phyloP scores from a whole-genome alignment of 2,329 filamentous ascomycete species.

The Calonectria crousiana region DNA sequence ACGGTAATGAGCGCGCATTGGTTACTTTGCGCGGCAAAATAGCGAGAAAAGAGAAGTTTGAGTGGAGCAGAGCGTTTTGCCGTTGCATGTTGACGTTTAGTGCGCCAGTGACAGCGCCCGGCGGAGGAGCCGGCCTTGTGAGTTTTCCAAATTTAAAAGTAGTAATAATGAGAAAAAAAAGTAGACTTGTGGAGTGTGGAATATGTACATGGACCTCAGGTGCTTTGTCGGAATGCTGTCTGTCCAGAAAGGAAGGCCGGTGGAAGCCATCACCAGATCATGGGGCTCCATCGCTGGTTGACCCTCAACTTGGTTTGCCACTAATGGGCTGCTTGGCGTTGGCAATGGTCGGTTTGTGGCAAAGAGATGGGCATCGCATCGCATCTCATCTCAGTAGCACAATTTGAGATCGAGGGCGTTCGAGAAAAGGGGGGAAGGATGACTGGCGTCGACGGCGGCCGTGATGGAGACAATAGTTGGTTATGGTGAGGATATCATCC shows the following conservation, averaged over 20 bases:
- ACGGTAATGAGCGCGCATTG: background rate
- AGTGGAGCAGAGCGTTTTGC: conserved; percentile 17
- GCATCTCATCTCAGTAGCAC: conserved; percentile 23
- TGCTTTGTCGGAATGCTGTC: conserved; percentile 22
- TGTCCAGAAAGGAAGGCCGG: conserved; percentile 29
- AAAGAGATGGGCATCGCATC: conserved; percentile 21
- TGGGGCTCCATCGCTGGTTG: conserved; percentile 19
- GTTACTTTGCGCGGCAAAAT: background rate
- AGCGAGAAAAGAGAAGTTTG: background rate
- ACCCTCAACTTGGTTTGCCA: conserved; percentile 6
- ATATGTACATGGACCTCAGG: conserved; percentile 20
- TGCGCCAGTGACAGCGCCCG: conserved; percentile 20
- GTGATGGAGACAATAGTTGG: background rate
- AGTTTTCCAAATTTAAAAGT: background rate
- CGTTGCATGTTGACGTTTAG: conserved; percentile 10
- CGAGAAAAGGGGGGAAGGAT: background rate
- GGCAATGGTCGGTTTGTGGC: background rate
- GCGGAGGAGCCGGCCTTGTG: conserved; percentile 13
- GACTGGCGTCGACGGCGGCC: background rate
- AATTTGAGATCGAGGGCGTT: conserved; percentile 26
- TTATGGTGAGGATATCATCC: conserved; percentile 9
- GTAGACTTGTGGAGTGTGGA: background rate
- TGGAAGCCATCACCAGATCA: conserved; percentile 37
- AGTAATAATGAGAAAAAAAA: background rate
- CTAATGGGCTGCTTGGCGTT: conserved; percentile 10